Conservation (phyloP, 306 rosid genomes). For the Spatholobus suberectus region DNA sequence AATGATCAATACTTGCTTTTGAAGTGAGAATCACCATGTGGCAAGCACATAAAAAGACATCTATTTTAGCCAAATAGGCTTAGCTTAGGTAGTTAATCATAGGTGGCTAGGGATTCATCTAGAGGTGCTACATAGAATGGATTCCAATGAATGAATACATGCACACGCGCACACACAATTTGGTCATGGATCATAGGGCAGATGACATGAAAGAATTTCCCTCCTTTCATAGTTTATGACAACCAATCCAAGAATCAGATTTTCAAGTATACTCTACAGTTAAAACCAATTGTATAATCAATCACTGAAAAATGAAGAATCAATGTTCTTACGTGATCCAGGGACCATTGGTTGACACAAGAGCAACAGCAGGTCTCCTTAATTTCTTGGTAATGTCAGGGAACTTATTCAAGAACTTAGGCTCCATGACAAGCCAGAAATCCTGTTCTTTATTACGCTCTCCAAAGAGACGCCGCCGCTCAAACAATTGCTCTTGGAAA, state of each 20-base stretch:
- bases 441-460: constrained; percentile 83
- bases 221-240: constrained; percentile 26
- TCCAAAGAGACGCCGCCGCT: constrained; percentile 67
- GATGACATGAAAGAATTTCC: background rate
- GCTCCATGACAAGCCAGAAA: constrained; percentile 97
- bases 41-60: background rate
- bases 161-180: background rate
- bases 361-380: constrained; percentile 90
- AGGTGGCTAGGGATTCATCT: background rate
- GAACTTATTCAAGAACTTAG: constrained; percentile 91
- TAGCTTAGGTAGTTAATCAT: background rate
- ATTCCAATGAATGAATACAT: background rate
- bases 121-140: background rate
- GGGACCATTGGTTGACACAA: constrained; percentile 88
- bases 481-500: constrained; percentile 79
- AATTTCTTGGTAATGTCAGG: constrained; percentile 81
- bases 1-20: background rate
- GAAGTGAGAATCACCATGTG: background rate
- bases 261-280: background rate
- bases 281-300: constrained; percentile 2
- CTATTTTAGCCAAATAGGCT: background rate
- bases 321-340: constrained; percentile 89
- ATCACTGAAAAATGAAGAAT: constrained; percentile 20
- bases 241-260: constrained; percentile 4
- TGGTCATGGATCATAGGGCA: no score